Base-by-base conservation (phyloP, 306 rosid genomes). In the Gynostemma pentaphyllum region DNA sequence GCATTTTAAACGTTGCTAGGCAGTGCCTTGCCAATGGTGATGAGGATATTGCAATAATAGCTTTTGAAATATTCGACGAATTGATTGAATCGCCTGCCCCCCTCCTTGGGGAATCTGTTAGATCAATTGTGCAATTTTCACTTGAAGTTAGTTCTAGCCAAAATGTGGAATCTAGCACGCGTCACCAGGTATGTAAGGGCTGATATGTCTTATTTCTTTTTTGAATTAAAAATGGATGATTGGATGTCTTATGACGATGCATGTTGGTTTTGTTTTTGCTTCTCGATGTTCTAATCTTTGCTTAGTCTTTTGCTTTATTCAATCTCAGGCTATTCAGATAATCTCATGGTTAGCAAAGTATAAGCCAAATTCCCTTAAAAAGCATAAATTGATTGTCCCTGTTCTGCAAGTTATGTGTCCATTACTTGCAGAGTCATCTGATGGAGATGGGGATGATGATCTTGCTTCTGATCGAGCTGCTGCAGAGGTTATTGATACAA, bases 11-110 rank as follows among this genome's bases (percentile, higher is more conserved):
- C 76, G 95, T 86, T 70, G 76, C 99, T 27, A 83, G 99, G 40
- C 99, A 86, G 52, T 88, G 97, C 87, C 95, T 94, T 73, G 90
- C 97, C 41, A 79, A 95, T 1, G 99, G 99, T 13, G 99, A 94
- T 62, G 99, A 94, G 78, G 99, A 88, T 62, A 89, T 94, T 70
- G 99, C 97, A 60, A 72, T 94, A 71, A 69, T 94, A 73, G 99
- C 95, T 68, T 94, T 94, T 80, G 97, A 94, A 79, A 94, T 94
- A 64, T 94, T 94, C 66, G 99, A 94, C 66, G 97, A 94, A 82
- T 73, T 94, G 73, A 94, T 94, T 76, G 99, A 94, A 81, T 94
- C 97, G 73, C 99, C 99, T 28, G 97, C 95, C 16, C 99, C 99
- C 23, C 95, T 94, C 81, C 99, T 86, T 68, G 97, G 99, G 66